These are phyloP conservation scores for Pichia sp. DNA, from an alignment of 1,139 yeast species.

Conservation along the genomic window DNA sequence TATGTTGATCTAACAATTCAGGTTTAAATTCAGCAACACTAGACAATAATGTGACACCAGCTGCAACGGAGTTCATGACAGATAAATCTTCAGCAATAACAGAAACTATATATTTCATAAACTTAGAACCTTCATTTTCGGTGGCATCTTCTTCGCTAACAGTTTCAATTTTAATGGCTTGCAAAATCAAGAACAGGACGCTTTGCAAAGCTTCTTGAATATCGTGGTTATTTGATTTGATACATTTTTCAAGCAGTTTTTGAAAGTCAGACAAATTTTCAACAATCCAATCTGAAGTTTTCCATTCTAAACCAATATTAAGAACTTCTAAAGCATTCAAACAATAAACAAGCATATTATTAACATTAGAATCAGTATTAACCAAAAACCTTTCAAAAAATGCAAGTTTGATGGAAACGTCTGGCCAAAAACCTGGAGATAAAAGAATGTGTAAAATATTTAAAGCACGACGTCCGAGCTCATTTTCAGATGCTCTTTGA, in stretches of 20 bases:
- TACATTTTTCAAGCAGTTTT: constrained; percentile 70
- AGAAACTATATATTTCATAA: constrained; percentile 54
- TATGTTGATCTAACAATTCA: constrained; percentile 61
- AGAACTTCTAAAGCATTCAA: constrained; percentile 88
- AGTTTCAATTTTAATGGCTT: constrained; percentile 46
- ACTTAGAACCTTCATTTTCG: constrained; percentile 48
- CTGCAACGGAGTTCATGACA: constrained; percentile 77
- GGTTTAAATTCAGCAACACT: constrained; percentile 74
- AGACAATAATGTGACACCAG: constrained; percentile 86
- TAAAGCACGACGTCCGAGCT: constrained; percentile 74
- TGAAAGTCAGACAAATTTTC: constrained; percentile 64
- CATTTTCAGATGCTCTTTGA: constrained; percentile 78
- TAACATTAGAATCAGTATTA: constrained; percentile 66
- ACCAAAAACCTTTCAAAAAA: constrained; percentile 84
- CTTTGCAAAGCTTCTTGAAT: constrained; percentile 76
- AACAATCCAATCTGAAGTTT: constrained; percentile 68
- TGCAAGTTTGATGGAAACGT: constrained; percentile 73
- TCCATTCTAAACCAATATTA: constrained; percentile 78
- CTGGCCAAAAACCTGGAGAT: constrained; percentile 76
- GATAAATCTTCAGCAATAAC: constrained; percentile 81
- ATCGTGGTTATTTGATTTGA: constrained; percentile 78
- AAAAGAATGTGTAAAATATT: constrained; percentile 67
- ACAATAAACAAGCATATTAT: constrained; percentile 63
- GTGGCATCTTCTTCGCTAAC: constrained; percentile 50
- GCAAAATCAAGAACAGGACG: constrained; percentile 60